A percentile compares a stretch with the other conserved stretches of the same genome.
These are phyloP conservation scores for Talaromyces piceae DNA, from an alignment of 2,329 filamentous ascomycete species.

Conservation along the genomic window DNA sequence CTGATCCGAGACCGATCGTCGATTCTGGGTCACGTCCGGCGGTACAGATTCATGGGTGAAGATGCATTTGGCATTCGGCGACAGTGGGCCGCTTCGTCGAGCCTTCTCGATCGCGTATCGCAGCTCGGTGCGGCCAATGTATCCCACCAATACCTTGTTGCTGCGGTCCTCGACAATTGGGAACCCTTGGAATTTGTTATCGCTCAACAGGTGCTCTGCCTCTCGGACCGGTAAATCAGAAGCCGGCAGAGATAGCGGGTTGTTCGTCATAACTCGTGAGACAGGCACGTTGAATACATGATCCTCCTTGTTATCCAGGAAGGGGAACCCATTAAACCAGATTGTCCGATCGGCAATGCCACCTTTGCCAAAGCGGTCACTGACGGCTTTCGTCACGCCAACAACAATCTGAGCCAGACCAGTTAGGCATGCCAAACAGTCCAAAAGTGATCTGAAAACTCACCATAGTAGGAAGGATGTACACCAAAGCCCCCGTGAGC, in stretches of 20 bases:
- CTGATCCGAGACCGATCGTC: conserved; percentile 1
- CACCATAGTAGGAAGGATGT: conserved; percentile 92
- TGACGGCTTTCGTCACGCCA: conserved; percentile 88
- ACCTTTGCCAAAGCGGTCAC: conserved; percentile 85
- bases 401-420: conserved; percentile 65
- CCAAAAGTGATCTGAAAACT: conserved; percentile 14
- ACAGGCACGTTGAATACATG: conserved; percentile 94
- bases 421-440: conserved; percentile 6
- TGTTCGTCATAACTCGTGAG: conserved; percentile 76
- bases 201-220: conserved; percentile 65
- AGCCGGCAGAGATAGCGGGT: conserved; percentile 66
- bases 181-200: conserved; percentile 85
- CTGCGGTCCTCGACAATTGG: conserved; percentile 73
- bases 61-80: conserved; percentile 61
- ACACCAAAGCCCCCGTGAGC: conserved; percentile 90
- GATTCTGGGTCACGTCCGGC: conserved; percentile 12
- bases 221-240: conserved; percentile 67
- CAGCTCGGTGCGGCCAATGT: conserved; percentile 86
- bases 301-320: conserved; percentile 94
- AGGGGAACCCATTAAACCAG: conserved; percentile 96
- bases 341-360: conserved; percentile 98
- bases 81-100: conserved; percentile 60
- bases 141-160: conserved; percentile 71
- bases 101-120: conserved; percentile 81
- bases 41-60: conserved; percentile 55